Base-by-base conservation (phyloP, 805 yeast species). In the Teunomyces kruisii region DNA sequence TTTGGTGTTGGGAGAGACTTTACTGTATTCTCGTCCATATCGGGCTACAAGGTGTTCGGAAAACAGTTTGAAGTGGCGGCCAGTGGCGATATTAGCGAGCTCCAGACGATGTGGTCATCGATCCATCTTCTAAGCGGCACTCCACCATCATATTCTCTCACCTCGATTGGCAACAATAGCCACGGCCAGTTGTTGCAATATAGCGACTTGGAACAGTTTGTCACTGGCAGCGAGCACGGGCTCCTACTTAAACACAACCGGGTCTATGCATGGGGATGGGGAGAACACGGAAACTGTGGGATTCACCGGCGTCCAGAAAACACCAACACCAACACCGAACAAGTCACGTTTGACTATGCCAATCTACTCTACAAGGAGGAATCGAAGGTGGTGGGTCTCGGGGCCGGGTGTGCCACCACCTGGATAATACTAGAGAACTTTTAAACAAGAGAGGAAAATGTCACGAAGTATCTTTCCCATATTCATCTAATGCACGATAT, bases 201-300 rank as follows among this genome's bases (percentile, higher is more conserved):
- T 4, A 26, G 30, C 3, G 31, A 37, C 8, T 48, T 59, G 27
- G 40, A 47, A 17, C 29, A 47, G 6, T 68, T 71, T 43, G 69
- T 72, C 1, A 74, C 80, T 5, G 99, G 99, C 0, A 88, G 96
- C 61, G 98, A 92, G 58, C 99, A 92, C 62, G 95, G 94, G 0
- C 55, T 90, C 13, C 54, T 79, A 9, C 58, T 62, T 6, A n/a
- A 37, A 1, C 51, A 59, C 12, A 53, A 62, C 32, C 40, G 45
- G 7, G 83, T 90, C 0, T 68, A 58, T 44, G 76, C 91, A 2
- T 94, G 98, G 98, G 99, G 99, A 0, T 92, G 99, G 99, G 97
- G 97, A 10, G 98, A 94, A 58, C 99, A 92, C 63, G 99, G 99
- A 0, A 92, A 92, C 59, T 92, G 98, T 65, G 96, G 96, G 0